Evolutionary conservation across 345 rosid genomes (phyloP).

Genomic region (Eucalyptus caleyi): DNA sequence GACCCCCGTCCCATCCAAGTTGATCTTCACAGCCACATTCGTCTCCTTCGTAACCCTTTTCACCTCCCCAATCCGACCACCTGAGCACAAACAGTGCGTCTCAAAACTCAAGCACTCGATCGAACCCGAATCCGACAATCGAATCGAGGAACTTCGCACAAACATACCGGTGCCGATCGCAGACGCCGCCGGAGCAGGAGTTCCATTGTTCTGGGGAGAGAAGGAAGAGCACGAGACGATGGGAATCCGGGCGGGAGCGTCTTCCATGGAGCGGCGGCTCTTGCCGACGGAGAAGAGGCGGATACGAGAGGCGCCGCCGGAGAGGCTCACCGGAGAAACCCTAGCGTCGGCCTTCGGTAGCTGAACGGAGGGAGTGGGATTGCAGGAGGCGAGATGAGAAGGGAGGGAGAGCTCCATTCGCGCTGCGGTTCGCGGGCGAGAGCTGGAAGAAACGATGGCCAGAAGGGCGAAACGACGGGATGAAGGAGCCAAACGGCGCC

Average conservation of each 20-base stretch:
- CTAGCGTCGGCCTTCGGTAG: background rate
- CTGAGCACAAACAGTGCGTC: background rate
- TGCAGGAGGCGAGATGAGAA: background rate
- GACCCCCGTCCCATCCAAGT: slow-evolving; percentile 78
- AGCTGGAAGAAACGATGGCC: background rate
- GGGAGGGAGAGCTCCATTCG: slow-evolving; percentile 16
- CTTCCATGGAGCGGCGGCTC: background rate
- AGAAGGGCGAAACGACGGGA: background rate
- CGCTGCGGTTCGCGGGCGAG: background rate
- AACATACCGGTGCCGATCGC: slow-evolving; percentile 8
- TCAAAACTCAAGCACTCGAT: background rate
- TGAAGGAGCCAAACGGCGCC: background rate
- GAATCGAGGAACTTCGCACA: background rate
- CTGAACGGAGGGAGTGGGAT: background rate
- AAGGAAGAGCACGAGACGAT: slow-evolving; percentile 1
- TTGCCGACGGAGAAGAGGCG: background rate
- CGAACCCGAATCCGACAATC: background rate
- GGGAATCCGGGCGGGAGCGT: background rate
- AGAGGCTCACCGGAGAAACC: background rate
- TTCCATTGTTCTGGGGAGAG: slow-evolving; percentile 15
- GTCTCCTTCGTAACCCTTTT: slow-evolving; percentile 84
- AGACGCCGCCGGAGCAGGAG: background rate
- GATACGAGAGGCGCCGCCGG: background rate
- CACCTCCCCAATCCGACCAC: slow-evolving; percentile 61
- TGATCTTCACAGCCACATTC: slow-evolving; percentile 59